A percentile compares a stretch with the other conserved stretches of the same genome.
These are phyloP conservation scores for Hypoxylon sp. DNA, from an alignment of 2,329 filamentous ascomycete species.

Conservation along the genomic window DNA sequence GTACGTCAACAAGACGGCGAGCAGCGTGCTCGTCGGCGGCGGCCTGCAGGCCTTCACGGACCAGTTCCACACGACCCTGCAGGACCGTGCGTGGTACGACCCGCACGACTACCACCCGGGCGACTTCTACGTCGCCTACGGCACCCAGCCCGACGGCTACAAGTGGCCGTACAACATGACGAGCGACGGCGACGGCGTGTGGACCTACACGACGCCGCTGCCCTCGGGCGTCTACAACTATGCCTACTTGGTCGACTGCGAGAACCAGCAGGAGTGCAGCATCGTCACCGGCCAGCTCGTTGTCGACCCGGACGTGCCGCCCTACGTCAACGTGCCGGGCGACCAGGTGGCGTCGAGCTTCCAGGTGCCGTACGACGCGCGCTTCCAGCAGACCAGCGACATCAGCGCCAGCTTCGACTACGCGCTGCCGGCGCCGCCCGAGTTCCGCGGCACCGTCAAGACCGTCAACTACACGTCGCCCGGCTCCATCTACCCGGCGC, in stretches of 20 bases:
- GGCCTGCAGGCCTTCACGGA: constrained; percentile 41
- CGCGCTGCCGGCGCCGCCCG: constrained; percentile 31
- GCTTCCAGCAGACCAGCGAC: constrained; percentile 35
- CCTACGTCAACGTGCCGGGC: constrained; percentile 41
- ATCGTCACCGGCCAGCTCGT: constrained; percentile 44
- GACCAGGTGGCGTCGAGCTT: constrained; percentile 42
- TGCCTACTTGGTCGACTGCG: constrained; percentile 42
- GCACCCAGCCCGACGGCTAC: constrained; percentile 15
- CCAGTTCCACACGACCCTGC: constrained; percentile 40
- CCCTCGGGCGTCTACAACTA: constrained; percentile 43
- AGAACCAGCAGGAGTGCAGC: constrained; percentile 38
- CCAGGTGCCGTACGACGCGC: constrained; percentile 42
- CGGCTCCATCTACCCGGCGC: constrained; percentile 42
- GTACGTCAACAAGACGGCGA: constrained; percentile 38
- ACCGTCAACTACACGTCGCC: constrained; percentile 44
- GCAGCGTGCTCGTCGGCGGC: constrained; percentile 39
- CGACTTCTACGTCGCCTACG: constrained; percentile 40
- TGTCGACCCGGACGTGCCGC: constrained; percentile 42
- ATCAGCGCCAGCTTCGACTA: constrained; percentile 40
- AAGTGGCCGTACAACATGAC: constrained; percentile 43
- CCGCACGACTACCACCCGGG: constrained; percentile 42
- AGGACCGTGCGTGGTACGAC: constrained; percentile 35
- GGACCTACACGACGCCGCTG: constrained; percentile 42
- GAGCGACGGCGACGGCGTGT: constrained; percentile 31
- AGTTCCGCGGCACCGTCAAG: constrained; percentile 36